Conservation (phyloP, 1,139 yeast genomes). For the Starmera stellimalicola region DNA sequence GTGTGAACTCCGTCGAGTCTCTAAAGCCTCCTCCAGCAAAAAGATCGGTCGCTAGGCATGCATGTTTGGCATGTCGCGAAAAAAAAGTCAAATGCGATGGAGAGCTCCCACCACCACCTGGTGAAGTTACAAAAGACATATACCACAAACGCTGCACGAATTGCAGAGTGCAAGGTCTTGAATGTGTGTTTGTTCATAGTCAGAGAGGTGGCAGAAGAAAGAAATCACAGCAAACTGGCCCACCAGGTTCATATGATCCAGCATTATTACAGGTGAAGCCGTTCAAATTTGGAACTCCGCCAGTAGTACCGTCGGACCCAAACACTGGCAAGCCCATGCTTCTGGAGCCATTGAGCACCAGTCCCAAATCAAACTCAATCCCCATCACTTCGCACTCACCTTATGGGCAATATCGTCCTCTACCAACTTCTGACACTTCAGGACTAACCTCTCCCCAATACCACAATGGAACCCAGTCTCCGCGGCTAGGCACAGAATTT, state of each 20-base stretch:
- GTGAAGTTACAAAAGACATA: constrained; percentile 13
- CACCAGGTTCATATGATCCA: not conserved
- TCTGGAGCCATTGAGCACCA: too few relatives aligned
- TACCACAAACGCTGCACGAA: constrained; percentile 35
- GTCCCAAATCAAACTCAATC: too few relatives aligned
- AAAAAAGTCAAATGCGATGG: constrained; percentile 60
- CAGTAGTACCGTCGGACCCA: constrained; percentile 2
- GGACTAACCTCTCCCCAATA: too few relatives aligned
- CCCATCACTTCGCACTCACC: too few relatives aligned
- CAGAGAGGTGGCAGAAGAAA: constrained; percentile 51
- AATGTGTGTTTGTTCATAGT: constrained; percentile 50
- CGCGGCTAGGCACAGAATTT: too few relatives aligned
- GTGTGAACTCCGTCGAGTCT: too few relatives aligned
- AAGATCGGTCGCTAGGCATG: constrained; percentile 45
- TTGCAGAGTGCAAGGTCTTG: constrained; percentile 37
- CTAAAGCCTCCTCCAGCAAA: constrained; percentile 16
- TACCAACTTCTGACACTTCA: too few relatives aligned
- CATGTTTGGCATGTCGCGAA: constrained; percentile 54
- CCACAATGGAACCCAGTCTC: too few relatives aligned
- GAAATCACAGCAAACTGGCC: constrained; percentile 17
- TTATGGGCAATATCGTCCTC: too few relatives aligned
- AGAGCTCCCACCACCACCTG: constrained; percentile 26
- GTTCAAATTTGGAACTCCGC: constrained; percentile 4
- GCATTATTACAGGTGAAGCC: constrained; percentile 1
- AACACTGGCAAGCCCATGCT: too few relatives aligned